Conservation (phyloP, 306 rosid genomes). For the Vachellia collinsii region DNA sequence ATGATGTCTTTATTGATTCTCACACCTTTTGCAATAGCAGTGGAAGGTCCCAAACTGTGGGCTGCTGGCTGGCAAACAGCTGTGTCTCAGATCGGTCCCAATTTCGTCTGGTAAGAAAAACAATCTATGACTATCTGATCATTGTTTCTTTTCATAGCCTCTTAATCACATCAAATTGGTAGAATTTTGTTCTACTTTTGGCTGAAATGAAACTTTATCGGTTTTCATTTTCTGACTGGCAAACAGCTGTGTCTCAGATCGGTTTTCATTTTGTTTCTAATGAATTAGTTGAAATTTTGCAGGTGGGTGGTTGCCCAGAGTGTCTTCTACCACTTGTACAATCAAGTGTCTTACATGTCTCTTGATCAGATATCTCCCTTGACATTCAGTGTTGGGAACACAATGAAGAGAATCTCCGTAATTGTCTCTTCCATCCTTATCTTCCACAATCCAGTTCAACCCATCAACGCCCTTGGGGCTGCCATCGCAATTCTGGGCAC, state of each 20-base stretch:
- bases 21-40: constrained; percentile 77
- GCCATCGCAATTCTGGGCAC: constrained; percentile 85
- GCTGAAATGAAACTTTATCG: constrained; percentile 2
- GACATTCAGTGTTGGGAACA: constrained; percentile 87
- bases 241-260: constrained; percentile 63
- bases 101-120: constrained; percentile 71
- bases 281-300: constrained; percentile 17
- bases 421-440: constrained; percentile 80
- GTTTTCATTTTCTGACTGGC: constrained; percentile 56
- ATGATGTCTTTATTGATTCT: constrained; percentile 77
- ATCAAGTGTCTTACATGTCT: constrained; percentile 90
- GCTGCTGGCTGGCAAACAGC: constrained; percentile 84
- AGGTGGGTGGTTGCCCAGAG: constrained; percentile 93
- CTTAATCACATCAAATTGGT: background rate
- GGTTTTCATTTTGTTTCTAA: constrained; percentile 31
- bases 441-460: constrained; percentile 73
- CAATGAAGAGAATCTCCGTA: constrained; percentile 83
- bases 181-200: background rate
- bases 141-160: background rate
- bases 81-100: constrained; percentile 71
- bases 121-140: background rate
- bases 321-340: constrained; percentile 85
- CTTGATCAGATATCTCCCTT: constrained; percentile 86
- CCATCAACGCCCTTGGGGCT: constrained; percentile 77
- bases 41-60: constrained; percentile 88